Evolutionary conservation across 495 filamentous ascomycete genomes (phyloP), one percentile per base, ranked within the genome.

Genomic region (Aspergillus coremiiformis): DNA sequence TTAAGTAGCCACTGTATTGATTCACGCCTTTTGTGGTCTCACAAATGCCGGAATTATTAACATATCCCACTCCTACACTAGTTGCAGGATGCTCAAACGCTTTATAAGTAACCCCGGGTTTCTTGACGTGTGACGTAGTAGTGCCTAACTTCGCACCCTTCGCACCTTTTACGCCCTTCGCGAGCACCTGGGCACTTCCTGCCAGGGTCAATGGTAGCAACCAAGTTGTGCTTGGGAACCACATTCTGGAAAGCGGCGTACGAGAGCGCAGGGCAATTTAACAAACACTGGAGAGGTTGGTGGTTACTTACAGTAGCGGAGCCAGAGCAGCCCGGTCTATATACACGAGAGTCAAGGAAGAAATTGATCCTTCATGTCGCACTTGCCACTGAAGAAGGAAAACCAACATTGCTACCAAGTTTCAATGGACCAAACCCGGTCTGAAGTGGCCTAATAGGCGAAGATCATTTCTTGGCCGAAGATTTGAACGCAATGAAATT

Each of bases 41-140:
- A 51, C 77, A 80, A 47, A 80, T 78, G 5, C 74, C 74, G 1
- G 76, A 78, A 51, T 80, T 79, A n/a, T 70, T 75, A 43, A 83
- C 77, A 41, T 76, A 79, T 48, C 77, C 71, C 22, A 83, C 51
- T 54, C 63, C 74, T 4, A 71, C 66, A 20, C 72, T 72, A 12
- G 77, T 81, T 6, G 67, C 70, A 26, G 69, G 71, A 64, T 82
- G 77, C 48, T 80, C 69, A 56, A 78, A 79, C 17, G 79, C 68
- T 44, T 66, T 78, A 51, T 72, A 75, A 10, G 66, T 68, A 27
- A 70, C 63, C 7, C 73, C 75, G 63, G 72, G 56, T 19, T 68
- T 61, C 49, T 70, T 62, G 24, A 73, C 67, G 39, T 69, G 56
- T 5, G 70, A 78, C 26, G 55, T 39, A 20, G 12, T 51, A 15